Evolutionary conservation across 208 protist species (phyloP), one percentile per base, ranked within the genome.

Genomic region (Leishmania martiniquensis): DNA sequence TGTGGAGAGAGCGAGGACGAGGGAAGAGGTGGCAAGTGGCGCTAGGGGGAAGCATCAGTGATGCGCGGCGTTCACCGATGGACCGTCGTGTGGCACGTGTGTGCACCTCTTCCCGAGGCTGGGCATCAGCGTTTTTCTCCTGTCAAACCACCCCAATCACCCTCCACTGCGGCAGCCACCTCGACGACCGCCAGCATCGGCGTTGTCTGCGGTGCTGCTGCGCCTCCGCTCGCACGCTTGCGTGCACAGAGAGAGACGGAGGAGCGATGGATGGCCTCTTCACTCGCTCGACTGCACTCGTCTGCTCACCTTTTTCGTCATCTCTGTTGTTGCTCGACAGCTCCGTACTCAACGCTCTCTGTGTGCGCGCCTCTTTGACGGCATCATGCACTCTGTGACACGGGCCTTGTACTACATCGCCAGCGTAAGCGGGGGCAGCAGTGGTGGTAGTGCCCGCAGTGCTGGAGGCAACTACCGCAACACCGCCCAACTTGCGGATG

Each of bases 401-500:
- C 74, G 74, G 17, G 70, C 82, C 81, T 39, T 87, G 67, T 67
- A 62, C 39, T 77, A 70, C 78, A 55, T 69, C 76, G 72, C 59
- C 45, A 39, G 72, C 60, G 37, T 57, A 34, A 34, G 70, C 52
- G 12, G 70, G 47, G 79, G 32, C 77, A 80, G 72, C n/a, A 45
- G 70, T 7, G 20, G 51, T n/a, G 44, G 72, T 39, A 32, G 37
- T 17, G 29, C 17, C 15, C 25, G 55, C 32, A 54, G 71, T 49
- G 4, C 39, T 20, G 54, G 29, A 29, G 25, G 3, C 39, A 63
- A 88, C 76, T 95, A 87, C 74, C 84, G 76, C 42, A 87, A 75
- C 51, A 77, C 84, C 10, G 9, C 77, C 42, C 85, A 89, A 49
- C 67, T 94, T 42, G 45, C 80, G n/a, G 88, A 94, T n/a, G 83